Percentiles rank a stretch among this genome's conserved stretches.
Conservation (phyloP, 306 rosid genomes). For the Inga oerstediana region DNA sequence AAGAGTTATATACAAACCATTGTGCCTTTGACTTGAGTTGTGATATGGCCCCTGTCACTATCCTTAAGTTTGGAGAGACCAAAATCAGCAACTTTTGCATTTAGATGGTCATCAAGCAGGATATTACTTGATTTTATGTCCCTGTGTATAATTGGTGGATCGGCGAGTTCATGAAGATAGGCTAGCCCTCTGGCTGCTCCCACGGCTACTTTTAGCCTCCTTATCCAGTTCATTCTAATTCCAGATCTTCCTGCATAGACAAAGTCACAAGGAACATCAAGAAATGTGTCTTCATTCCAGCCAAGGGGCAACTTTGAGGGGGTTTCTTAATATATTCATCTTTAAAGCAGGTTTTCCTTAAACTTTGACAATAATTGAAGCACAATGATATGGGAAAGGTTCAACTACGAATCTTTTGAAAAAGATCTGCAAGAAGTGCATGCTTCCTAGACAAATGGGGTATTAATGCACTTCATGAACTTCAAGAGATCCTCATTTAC, state of each 20-base stretch:
- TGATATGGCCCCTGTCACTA: constrained; percentile 51
- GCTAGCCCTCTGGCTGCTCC: constrained; percentile 78
- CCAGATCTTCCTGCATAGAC: constrained; percentile 57
- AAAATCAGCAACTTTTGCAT: constrained; percentile 81
- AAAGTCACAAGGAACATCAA: neutral
- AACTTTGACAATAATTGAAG: neutral
- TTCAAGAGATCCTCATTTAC: neutral
- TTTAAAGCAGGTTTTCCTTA: neutral
- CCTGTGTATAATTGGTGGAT: constrained; percentile 79
- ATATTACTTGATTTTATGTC: constrained; percentile 79
- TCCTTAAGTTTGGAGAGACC: constrained; percentile 81
- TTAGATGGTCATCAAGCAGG: constrained; percentile 59
- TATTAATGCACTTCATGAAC: neutral
- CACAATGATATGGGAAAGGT: neutral
- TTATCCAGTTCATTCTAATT: constrained; percentile 68
- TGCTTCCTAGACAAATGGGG: neutral
- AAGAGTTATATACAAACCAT: constrained; percentile 53
- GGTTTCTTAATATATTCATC: neutral
- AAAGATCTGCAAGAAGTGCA: neutral
- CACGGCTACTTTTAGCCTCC: constrained; percentile 60
- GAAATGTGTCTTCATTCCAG: neutral
- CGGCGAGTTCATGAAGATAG: constrained; percentile 73
- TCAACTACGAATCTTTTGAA: neutral
- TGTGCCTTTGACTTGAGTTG: constrained; percentile 86
- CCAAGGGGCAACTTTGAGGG: neutral